A percentile compares a stretch with the other conserved stretches of the same genome.
Evolutionary conservation across 2,329 filamentous ascomycete genomes (phyloP).

Genomic region (Diaporthe longicolla): DNA sequence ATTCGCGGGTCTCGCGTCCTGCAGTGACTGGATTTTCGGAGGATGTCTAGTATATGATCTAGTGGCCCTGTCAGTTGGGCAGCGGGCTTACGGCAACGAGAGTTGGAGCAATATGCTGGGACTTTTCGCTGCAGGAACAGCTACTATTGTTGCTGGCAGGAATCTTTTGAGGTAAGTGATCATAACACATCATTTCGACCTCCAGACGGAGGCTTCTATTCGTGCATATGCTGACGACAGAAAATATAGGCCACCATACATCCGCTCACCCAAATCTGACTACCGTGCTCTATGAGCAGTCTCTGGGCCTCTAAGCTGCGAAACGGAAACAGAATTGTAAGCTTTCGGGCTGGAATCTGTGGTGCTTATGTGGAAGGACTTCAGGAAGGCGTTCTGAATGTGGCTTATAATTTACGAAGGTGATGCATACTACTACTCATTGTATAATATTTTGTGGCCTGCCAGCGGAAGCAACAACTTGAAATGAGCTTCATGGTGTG

Average conservation of each 20-base stretch:
- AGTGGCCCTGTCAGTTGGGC: conserved; percentile 67
- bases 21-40: conserved; percentile 73
- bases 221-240: neutral
- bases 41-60: conserved; percentile 72
- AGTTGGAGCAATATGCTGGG: conserved; percentile 66
- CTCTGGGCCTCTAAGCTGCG: too few relatives aligned
- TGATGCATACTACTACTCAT: neutral
- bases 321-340: neutral
- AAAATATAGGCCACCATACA: conserved; percentile 41
- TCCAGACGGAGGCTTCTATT: too few relatives aligned
- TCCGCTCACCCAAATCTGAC: conserved; percentile 10
- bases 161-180: conserved; percentile 63
- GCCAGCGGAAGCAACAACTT: neutral
- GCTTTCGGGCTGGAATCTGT: neutral
- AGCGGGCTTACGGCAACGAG: conserved; percentile 58
- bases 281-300: conserved; percentile 2
- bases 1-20: conserved; percentile 62
- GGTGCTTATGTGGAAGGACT: too few relatives aligned
- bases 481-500: neutral
- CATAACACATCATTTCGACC: neutral
- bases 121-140: conserved; percentile 64
- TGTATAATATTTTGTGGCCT: neutral
- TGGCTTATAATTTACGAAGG: neutral
- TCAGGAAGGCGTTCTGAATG: neutral
- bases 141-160: conserved; percentile 65